Evolutionary conservation across 225 moss, liverwort and hornwort genomes (phyloP).

Genomic region (Pleurozium schreberi): DNA sequence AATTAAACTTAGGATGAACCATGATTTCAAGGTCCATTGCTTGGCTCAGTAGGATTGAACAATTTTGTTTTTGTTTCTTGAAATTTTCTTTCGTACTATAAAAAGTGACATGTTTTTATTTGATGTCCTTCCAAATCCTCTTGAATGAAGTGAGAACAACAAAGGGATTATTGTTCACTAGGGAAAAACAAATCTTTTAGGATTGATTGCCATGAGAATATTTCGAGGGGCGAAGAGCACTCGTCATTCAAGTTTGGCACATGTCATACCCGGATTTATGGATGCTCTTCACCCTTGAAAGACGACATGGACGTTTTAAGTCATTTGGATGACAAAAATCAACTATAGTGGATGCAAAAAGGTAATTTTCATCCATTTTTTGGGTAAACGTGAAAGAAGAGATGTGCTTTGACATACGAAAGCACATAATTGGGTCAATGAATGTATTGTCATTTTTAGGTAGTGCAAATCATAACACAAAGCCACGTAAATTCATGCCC

Average conservation of each 20-base stretch:
- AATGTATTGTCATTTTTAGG: too few relatives aligned
- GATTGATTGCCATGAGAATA: background rate
- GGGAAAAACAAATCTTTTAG: background rate
- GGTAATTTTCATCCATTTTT: too few relatives aligned
- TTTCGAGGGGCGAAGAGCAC: rapidly evolving
- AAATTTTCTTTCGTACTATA: background rate
- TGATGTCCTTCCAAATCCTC: background rate
- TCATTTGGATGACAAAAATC: too few relatives aligned
- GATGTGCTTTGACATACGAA: too few relatives aligned
- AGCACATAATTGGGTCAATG: too few relatives aligned
- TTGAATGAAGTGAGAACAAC: background rate
- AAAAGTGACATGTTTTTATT: rapidly evolving
- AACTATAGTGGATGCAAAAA: too few relatives aligned
- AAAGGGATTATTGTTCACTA: background rate
- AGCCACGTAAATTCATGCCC: too few relatives aligned
- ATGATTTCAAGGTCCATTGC: background rate
- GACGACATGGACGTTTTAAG: too few relatives aligned
- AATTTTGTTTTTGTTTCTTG: rapidly evolving
- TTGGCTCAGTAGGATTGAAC: rapidly evolving
- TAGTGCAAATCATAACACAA: too few relatives aligned
- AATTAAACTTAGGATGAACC: background rate
- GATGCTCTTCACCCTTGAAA: too few relatives aligned
- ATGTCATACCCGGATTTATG: background rate
- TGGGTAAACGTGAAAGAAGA: too few relatives aligned
- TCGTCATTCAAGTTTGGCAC: background rate